A percentile compares a stretch with the other conserved stretches of the same genome.
These are phyloP conservation scores for Jaminaea rosea DNA, from an alignment of 1,284 basidiomycete genomes.

Conservation along the genomic window DNA sequence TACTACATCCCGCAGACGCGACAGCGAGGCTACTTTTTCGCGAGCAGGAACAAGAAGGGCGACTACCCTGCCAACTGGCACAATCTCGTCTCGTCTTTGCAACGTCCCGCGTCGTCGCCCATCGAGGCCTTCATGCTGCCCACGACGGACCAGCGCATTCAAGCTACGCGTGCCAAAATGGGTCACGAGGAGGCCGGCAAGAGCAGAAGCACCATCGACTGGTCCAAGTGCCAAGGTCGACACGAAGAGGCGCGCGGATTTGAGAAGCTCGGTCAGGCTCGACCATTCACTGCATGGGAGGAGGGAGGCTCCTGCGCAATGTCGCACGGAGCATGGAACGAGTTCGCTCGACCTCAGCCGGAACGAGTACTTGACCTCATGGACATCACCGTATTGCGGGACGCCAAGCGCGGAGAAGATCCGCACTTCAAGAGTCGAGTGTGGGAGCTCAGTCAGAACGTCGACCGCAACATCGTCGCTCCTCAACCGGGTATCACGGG, in stretches of 20 bases:
- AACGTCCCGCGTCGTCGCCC: slow-evolving; percentile 76
- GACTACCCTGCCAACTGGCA: slow-evolving; percentile 58
- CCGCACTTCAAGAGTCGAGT: slow-evolving; percentile 36
- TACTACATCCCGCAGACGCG: slow-evolving; percentile 87
- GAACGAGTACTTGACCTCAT: slow-evolving; percentile 89
- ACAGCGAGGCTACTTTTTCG: slow-evolving; percentile 31
- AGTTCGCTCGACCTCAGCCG: slow-evolving; percentile 82
- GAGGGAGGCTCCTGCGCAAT: slow-evolving; percentile 83
- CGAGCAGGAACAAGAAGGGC: slow-evolving; percentile 24
- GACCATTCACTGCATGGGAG: slow-evolving; percentile 85
- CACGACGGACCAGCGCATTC: slow-evolving; percentile 80
- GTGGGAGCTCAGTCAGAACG: slow-evolving; percentile 97
- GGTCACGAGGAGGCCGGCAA: slow-evolving; percentile 1
- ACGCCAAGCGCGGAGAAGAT: slow-evolving; percentile 60
- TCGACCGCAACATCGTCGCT: slow-evolving; percentile 68
- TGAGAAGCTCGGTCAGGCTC: slow-evolving; percentile 69
- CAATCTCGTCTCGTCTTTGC: slow-evolving; percentile 59
- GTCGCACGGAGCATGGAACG: slow-evolving; percentile 84
- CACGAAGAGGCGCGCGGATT: slow-evolving; percentile 80
- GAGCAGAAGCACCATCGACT: slow-evolving; percentile 55
- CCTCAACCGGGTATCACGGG: slow-evolving; percentile 74
- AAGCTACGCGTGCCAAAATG: slow-evolving; percentile 42
- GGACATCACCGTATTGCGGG: slow-evolving; percentile 77
- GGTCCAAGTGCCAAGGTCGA: slow-evolving; percentile 82
- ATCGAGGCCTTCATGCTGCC: slow-evolving; percentile 84